A percentile compares a stretch with the other conserved stretches of the same genome.
Evolutionary conservation across 495 filamentous ascomycete species (phyloP).

Genomic region (Penicillium nucicola): DNA sequence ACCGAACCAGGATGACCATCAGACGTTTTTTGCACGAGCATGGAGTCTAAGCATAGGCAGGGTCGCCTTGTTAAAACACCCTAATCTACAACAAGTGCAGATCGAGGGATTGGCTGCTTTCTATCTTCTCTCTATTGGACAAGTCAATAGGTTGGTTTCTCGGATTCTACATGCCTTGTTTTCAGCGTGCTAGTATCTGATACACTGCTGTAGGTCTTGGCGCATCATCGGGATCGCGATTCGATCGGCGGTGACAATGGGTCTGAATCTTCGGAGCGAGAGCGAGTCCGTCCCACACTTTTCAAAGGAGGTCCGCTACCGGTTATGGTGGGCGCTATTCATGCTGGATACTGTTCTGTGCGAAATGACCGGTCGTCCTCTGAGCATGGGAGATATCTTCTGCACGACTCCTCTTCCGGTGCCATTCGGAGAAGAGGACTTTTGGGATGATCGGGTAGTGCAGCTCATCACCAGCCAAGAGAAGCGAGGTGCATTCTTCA

Average conservation of each 20-base stretch:
- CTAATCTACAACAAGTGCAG: slow-evolving; percentile 57
- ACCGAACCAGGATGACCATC: slow-evolving; percentile 40
- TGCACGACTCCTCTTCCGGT: slow-evolving; percentile 54
- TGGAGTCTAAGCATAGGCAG: slow-evolving; percentile 51
- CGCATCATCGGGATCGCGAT: slow-evolving; percentile 56
- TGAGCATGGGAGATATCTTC: slow-evolving; percentile 47
- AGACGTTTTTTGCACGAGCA: slow-evolving; percentile 57
- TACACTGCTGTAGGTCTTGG: slow-evolving; percentile 52
- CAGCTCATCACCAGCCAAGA: slow-evolving; percentile 29
- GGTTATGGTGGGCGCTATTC: slow-evolving; percentile 54
- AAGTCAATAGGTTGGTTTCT: slow-evolving; percentile 52
- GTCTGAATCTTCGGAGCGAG: slow-evolving; percentile 60
- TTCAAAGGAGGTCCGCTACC: slow-evolving; percentile 45
- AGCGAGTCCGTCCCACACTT: slow-evolving; percentile 40
- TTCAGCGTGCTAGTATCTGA: neutral
- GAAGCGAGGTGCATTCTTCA: slow-evolving; percentile 20
- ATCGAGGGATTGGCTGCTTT: slow-evolving; percentile 55
- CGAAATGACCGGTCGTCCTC: slow-evolving; percentile 60
- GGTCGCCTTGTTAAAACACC: slow-evolving; percentile 47
- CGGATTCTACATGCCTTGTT: too few species aligned
- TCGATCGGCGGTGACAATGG: slow-evolving; percentile 55
- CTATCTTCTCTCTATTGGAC: slow-evolving; percentile 56
- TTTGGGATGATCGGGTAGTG: slow-evolving; percentile 24
- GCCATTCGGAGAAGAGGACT: slow-evolving; percentile 51
- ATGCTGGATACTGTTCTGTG: slow-evolving; percentile 55